Conservation (phyloP, 2,329 filamentous ascomycete species). For the Calonectria naviculata region DNA sequence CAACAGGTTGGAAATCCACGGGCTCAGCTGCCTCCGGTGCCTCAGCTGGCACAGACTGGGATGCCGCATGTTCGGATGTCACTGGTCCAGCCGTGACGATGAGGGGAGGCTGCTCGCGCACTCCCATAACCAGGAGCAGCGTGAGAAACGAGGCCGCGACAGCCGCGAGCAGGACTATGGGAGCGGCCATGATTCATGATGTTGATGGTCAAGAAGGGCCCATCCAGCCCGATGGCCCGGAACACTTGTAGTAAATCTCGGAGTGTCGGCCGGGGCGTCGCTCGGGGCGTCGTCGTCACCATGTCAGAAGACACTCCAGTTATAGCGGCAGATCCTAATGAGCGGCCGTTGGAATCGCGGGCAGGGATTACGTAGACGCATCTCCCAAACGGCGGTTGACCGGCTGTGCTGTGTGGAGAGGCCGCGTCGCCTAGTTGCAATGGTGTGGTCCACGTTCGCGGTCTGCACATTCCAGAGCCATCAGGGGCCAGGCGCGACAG, state of each 20-base stretch:
- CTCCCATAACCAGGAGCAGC: not conserved
- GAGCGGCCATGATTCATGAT: not conserved
- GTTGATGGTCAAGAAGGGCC: constrained; percentile 3
- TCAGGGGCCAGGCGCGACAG: not conserved
- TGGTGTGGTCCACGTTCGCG: not conserved
- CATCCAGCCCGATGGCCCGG: constrained; percentile 15
- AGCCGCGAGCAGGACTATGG: not conserved
- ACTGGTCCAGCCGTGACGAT: not conserved
- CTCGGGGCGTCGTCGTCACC: constrained; percentile 13
- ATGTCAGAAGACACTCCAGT: not conserved
- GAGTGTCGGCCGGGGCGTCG: constrained; percentile 15
- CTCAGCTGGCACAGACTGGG: not conserved
- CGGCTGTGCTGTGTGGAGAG: constrained; percentile 11
- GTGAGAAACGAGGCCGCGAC: not conserved
- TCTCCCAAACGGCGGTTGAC: not conserved
- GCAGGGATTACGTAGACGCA: constrained; percentile 7
- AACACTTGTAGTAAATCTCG: constrained; percentile 10
- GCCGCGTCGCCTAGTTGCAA: constrained; percentile 14
- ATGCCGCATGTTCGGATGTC: not conserved
- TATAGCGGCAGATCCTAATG: not conserved
- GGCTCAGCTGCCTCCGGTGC: not conserved
- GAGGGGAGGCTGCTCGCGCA: not conserved
- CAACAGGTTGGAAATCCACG: not conserved
- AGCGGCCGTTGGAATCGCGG: not conserved
- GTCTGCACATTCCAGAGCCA: not conserved